These are phyloP conservation scores for Saccharomyces pastorianus DNA, from an alignment of 1,139 yeast species.

Conservation along the genomic window DNA sequence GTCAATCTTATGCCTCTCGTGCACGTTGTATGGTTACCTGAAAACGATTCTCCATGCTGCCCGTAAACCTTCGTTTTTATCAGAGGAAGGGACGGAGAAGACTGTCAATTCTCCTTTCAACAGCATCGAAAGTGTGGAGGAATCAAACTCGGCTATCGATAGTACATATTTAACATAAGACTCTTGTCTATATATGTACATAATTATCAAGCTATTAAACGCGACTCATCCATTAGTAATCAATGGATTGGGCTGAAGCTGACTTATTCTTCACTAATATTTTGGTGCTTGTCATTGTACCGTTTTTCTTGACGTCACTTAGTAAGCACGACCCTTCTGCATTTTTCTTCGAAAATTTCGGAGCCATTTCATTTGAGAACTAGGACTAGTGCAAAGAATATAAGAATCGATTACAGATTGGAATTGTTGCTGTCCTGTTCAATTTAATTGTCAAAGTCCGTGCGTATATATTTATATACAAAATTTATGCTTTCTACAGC, in stretches of 20 bases:
- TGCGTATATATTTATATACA: not conserved
- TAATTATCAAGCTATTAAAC: not conserved
- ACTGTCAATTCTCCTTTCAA: not conserved
- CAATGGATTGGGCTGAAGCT: too few relatives aligned
- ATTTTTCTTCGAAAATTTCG: not conserved
- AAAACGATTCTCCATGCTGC: not conserved
- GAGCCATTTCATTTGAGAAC: not conserved
- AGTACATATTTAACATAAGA: not conserved
- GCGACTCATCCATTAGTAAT: too few relatives aligned
- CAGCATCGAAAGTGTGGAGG: conserved; percentile 1
- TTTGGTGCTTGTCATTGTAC: too few relatives aligned
- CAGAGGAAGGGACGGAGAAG: not conserved
- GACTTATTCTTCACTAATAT: too few relatives aligned
- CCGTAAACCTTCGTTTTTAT: not conserved
- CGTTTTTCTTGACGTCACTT: not conserved
- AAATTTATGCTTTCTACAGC: conserved; percentile 1
- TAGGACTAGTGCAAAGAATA: not conserved
- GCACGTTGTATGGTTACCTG: conserved; percentile 10
- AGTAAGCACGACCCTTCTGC: not conserved
- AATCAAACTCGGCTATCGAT: conserved; percentile 2
- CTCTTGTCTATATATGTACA: not conserved
- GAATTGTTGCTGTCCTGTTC: too few relatives aligned
- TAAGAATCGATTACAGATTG: not conserved
- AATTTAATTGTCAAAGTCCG: too few relatives aligned
- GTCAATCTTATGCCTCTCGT: conserved; percentile 18